Percentiles rank a stretch among this genome's conserved stretches.
These are phyloP conservation scores for Dryadomyces quercivorus DNA, from an alignment of 2,329 filamentous ascomycete genomes.

Conservation along the genomic window DNA sequence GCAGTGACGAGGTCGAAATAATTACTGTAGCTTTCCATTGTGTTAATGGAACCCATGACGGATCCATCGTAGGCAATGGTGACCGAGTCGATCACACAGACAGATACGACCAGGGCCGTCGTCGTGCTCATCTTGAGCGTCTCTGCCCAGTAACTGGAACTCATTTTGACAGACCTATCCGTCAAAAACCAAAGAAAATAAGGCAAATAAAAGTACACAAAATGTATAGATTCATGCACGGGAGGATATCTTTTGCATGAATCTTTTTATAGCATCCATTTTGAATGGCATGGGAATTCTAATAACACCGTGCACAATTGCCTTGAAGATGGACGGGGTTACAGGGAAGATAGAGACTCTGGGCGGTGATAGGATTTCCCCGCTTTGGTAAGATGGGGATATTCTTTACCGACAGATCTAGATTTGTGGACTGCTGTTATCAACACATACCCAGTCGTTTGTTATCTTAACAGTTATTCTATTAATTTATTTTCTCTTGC, in stretches of 20 bases:
- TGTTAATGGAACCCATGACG: slow-evolving; percentile 22
- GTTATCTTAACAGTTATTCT: too few species aligned
- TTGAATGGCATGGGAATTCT: too few species aligned
- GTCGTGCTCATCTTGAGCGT: slow-evolving; percentile 11
- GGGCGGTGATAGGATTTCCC: not conserved
- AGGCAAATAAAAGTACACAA: not conserved
- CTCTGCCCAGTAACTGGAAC: not conserved
- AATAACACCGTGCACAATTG: not conserved
- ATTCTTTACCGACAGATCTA: not conserved
- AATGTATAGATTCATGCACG: not conserved
- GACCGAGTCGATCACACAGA: slow-evolving; percentile 9
- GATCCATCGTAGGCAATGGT: slow-evolving; percentile 20
- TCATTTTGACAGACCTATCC: not conserved
- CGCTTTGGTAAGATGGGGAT: not conserved
- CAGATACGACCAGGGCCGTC: slow-evolving; percentile 12
- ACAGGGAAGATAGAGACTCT: not conserved
- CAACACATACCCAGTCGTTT: too few species aligned
- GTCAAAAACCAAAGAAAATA: not conserved
- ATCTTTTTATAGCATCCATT: too few species aligned
- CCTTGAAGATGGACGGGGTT: not conserved
- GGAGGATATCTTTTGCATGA: too few species aligned
- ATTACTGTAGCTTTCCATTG: slow-evolving; percentile 19
- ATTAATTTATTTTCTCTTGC: not conserved
- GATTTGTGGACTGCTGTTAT: too few species aligned
- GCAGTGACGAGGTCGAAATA: slow-evolving; percentile 22